Conservation (phyloP, 352 stramenopile genomes). For the Phytopythium sindhum region DNA sequence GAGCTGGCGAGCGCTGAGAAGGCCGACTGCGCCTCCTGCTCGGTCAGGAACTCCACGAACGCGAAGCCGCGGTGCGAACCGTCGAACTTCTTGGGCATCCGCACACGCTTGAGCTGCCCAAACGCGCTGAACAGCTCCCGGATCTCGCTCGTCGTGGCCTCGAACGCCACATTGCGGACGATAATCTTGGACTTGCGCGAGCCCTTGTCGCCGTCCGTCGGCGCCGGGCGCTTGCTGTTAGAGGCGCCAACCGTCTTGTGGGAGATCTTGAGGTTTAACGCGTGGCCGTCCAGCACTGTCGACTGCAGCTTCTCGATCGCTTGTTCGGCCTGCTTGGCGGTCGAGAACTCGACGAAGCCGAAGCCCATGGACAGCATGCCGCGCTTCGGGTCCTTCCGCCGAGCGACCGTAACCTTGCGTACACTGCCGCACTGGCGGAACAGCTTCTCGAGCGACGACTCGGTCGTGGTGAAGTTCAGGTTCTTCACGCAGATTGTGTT, state of each 20-base stretch:
- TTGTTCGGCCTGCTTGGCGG: slow-evolving; percentile 81
- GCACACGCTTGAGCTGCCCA: slow-evolving; percentile 96
- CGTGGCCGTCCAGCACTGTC: slow-evolving; percentile 93
- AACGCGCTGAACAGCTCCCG: slow-evolving; percentile 96
- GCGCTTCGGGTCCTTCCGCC: slow-evolving; percentile 77
- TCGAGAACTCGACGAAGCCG: slow-evolving; percentile 98
- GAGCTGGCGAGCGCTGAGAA: slow-evolving; percentile 92
- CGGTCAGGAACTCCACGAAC: slow-evolving; percentile 98
- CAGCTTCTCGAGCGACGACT: slow-evolving; percentile 80
- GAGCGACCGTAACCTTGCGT: slow-evolving; percentile 85
- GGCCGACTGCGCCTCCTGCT: slow-evolving; percentile 93
- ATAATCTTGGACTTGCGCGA: slow-evolving; percentile 95
- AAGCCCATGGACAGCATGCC: slow-evolving; percentile 96
- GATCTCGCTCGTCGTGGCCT: slow-evolving; percentile 96
- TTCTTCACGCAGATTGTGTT: slow-evolving; percentile 98
- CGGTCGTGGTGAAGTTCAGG: slow-evolving; percentile 96
- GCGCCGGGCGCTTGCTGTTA: slow-evolving; percentile 32
- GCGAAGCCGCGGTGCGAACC: slow-evolving; percentile 96
- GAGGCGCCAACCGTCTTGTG: slow-evolving; percentile 73
- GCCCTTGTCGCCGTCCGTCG: slow-evolving; percentile 18
- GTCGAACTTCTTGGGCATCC: slow-evolving; percentile 99
- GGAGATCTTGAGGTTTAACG: slow-evolving; percentile 93
- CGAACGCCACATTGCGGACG: slow-evolving; percentile 98
- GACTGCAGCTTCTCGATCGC: slow-evolving; percentile 74
- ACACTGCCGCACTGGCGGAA: slow-evolving; percentile 70